phyloP scores from a whole-genome alignment of 345 rosid species.

The Gossypium bickii region DNA sequence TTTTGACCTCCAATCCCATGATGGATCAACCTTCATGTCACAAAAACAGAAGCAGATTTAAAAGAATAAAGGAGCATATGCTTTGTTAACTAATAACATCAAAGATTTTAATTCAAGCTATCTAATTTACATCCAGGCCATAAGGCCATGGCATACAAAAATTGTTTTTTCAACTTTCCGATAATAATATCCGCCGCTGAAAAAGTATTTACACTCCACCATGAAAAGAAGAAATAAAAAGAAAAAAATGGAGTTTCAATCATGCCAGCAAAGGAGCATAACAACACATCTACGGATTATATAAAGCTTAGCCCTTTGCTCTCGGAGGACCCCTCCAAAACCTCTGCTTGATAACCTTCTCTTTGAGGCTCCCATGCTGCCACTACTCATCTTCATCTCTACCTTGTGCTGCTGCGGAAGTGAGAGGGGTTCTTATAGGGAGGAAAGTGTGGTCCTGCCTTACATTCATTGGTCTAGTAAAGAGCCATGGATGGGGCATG shows the following conservation, averaged over 20 bases:
- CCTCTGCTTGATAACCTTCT: conserved; percentile 71
- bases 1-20: background rate
- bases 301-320: conserved; percentile 80
- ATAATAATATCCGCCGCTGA: conserved; percentile 11
- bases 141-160: conserved; percentile 24
- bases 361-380: conserved; percentile 50
- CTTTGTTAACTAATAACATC: conserved; percentile 5
- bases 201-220: conserved; percentile 38
- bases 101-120: conserved; percentile 9
- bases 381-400: conserved; percentile 53
- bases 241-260: conserved; percentile 24
- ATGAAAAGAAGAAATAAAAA: background rate
- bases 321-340: conserved; percentile 61
- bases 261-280: conserved; percentile 87
- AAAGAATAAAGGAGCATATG: background rate
- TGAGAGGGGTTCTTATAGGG: conserved; percentile 40
- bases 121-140: conserved; percentile 22
- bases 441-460: conserved; percentile 29
- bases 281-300: conserved; percentile 82
- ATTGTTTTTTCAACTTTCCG: conserved; percentile 8
- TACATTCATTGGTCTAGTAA: conserved; percentile 41
- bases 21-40: background rate
- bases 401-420: background rate
- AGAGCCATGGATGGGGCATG: conserved; percentile 65
- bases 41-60: background rate